Base-by-base conservation (phyloP, 495 filamentous ascomycete species). In the Recurvomyces mirabilis region DNA sequence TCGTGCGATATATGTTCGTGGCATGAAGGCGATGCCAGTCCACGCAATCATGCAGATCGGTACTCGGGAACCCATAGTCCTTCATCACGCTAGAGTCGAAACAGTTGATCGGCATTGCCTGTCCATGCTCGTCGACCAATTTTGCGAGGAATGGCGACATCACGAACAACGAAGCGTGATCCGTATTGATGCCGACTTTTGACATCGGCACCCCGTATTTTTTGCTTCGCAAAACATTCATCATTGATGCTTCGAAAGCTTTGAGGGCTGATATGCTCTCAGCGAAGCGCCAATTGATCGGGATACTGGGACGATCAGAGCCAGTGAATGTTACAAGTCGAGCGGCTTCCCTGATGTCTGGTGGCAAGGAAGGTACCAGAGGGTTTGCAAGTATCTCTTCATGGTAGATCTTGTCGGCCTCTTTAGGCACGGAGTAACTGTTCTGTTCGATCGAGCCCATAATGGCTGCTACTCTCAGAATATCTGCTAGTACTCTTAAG, bases 1-100 rank as follows among this genome's bases (percentile, higher is more conserved):
- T 68, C n/a, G 67, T 71, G 32, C 59, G 55, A 43, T 77, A 76
- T 19, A 75, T 66, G 47, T 74, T 76, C 0, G 73, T 75, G 14
- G 54, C 58, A 5, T 52, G 34, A 4, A 25, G 24, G 5, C 63
- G 41, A 52, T 70, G 57, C 12, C 48, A 31, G 1, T 18, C 43
- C 24, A 25, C 21, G 10, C 35, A 19, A 17, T 49, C 37, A 31
- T 60, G 48, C 25, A 58, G 22, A 38, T 60, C 62, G 21, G 33
- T 45, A 56, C 43, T 50, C 49, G 39, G 52, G 43, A 52, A 47
- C 33, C 45, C 38, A 38, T 49, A 43, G 36, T 43, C 23, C 47
- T 32, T 38, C 49, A 28, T 46, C 7, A 32, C 35, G 11, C 32
- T 30, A 12, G 7, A 23, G 17, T 49, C 14, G 46, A 20, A 37